Base-by-base conservation (phyloP, 169 alveolate genomes). In the Plasmodium chabaudi region DNA sequence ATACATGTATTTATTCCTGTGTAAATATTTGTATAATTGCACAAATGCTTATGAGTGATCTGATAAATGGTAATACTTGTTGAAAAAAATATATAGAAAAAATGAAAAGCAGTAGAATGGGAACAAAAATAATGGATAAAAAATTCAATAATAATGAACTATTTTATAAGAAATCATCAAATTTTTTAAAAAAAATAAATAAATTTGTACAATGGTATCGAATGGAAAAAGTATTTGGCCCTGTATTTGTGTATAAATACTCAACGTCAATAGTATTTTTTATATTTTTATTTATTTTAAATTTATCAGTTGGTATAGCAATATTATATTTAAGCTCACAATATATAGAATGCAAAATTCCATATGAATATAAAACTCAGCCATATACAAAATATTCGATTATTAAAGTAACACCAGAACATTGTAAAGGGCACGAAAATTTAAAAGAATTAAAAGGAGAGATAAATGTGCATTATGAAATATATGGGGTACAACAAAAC, bases 191-290 rank as follows among this genome's bases (percentile, higher is more conserved):
- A 17, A 49, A 39, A 51, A 9, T 77, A 19, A 57, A 77, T 55
- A 57, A 65, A n/a, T 77, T 77, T 77, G 77, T 77, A 19, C 47
- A 77, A 59, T 77, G 88, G 88, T 77, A 77, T 64, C 63, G 69
- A 77, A 77, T 77, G 77, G 88, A 77, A 53, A 51, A 49, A 64
- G 79, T 27, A 21, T 55, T 77, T 23, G 88, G 88, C 3, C 88
- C 88, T n/a, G 55, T 64, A 23, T 64, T 67, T 74, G 75, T 64
- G 13, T 27, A 67, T 68, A 77, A 67, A 34, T 77, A 77, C 57
- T 77, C 70, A 6, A 46, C 88, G 27, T 17, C 51, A 19, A 77
- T 77, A 61, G 15, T 19, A 13, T 77, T 77, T 64, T 77, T 77
- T 27, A 49, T 77, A 25, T 77, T 77, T 25, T 56, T 77, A 2